Evolutionary conservation across 2,329 filamentous ascomycete species (phyloP).

Genomic region (Fusarium secorum): DNA sequence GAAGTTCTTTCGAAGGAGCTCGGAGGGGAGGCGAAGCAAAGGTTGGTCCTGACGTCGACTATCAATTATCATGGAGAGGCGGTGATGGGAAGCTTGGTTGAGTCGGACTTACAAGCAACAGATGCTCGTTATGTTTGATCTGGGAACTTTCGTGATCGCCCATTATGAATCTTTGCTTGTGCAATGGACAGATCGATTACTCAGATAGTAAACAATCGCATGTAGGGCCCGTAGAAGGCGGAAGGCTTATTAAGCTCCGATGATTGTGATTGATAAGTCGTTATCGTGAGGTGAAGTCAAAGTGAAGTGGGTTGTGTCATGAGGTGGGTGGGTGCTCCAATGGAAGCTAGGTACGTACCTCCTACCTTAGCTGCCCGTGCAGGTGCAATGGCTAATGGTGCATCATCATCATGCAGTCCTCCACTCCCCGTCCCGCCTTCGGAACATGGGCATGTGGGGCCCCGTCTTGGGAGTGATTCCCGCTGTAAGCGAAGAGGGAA

Average conservation of each 20-base stretch:
- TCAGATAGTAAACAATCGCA: neutral
- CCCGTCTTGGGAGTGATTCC: slow-evolving; percentile 9
- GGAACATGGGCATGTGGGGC: slow-evolving; percentile 24
- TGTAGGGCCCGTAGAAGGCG: neutral
- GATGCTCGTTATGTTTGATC: slow-evolving; percentile 77
- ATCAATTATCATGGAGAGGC: slow-evolving; percentile 6
- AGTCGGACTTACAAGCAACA: slow-evolving; percentile 67
- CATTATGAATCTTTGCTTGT: slow-evolving; percentile 52
- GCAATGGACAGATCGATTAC: neutral
- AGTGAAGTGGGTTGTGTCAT: slow-evolving; percentile 22
- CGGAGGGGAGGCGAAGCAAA: slow-evolving; percentile 89
- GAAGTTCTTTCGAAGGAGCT: slow-evolving; percentile 93
- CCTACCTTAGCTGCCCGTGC: neutral
- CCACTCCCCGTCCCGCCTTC: slow-evolving; percentile 12
- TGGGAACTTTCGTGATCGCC: slow-evolving; percentile 69
- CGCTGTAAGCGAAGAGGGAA: slow-evolving; percentile 12
- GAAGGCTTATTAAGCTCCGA: slow-evolving; percentile 1
- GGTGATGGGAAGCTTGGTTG: neutral
- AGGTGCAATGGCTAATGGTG: neutral
- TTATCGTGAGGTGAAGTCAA: slow-evolving; percentile 31
- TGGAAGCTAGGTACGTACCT: slow-evolving; percentile 28
- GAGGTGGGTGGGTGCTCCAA: slow-evolving; percentile 9
- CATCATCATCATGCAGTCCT: neutral
- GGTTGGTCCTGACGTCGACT: slow-evolving; percentile 79
- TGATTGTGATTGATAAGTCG: slow-evolving; percentile 30